Conservation (phyloP, 345 rosid genomes). For the Psidium friedrichsthalianum region DNA sequence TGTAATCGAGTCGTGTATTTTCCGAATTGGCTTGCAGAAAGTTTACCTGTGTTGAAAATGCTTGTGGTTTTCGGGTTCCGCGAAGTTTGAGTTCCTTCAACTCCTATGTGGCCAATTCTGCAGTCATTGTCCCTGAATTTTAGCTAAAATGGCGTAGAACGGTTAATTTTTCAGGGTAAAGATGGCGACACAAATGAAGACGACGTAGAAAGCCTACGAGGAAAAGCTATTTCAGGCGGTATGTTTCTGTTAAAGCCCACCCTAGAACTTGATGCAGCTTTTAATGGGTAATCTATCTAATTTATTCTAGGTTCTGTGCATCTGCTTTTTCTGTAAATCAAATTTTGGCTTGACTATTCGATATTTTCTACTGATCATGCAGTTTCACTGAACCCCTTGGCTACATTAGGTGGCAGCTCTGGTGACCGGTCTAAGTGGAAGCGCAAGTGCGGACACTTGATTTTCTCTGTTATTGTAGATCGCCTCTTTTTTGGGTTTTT, state of each 20-base stretch:
- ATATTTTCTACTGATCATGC: not conserved
- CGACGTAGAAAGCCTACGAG: constrained; percentile 33
- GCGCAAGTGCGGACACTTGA: constrained; percentile 40
- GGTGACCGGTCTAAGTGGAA: constrained; percentile 56
- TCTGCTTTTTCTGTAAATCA: not conserved
- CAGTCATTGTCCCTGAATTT: not conserved
- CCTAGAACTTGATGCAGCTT: not conserved
- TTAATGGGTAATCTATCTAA: not conserved
- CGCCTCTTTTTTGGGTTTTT: not conserved
- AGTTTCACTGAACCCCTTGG: constrained; percentile 30
- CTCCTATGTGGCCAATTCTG: not conserved
- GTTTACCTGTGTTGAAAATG: not conserved
- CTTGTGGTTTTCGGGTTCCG: not conserved
- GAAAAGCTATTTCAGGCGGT: constrained; percentile 17
- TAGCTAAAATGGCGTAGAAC: not conserved
- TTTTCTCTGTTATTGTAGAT: not conserved
- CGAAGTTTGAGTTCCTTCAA: not conserved
- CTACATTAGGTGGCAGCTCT: constrained; percentile 22
- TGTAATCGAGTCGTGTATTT: not conserved
- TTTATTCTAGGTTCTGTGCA: not conserved
- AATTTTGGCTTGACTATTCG: not conserved
- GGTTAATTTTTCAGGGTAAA: constrained; percentile 18
- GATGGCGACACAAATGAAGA: constrained; percentile 16
- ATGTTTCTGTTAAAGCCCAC: constrained; percentile 1
- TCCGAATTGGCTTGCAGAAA: not conserved